Percentiles rank a stretch among this genome's conserved stretches.
Evolutionary conservation across 495 filamentous ascomycete species (phyloP).

Genomic region (Tuber brumale): DNA sequence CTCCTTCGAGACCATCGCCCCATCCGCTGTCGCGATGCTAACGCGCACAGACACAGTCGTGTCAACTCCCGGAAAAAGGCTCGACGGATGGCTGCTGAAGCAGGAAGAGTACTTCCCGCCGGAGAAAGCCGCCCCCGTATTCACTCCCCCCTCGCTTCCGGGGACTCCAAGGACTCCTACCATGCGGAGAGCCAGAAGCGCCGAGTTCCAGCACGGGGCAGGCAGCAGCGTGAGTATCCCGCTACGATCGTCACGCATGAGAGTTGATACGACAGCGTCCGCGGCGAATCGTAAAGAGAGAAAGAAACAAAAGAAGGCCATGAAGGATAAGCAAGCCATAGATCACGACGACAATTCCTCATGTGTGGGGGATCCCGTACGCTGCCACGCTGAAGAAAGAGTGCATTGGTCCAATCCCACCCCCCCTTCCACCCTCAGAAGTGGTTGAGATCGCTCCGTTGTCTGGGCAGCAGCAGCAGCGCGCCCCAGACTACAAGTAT

Average conservation of each 20-base stretch:
- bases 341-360: slow-evolving; percentile 7
- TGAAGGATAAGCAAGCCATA: neutral
- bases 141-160: slow-evolving; percentile 7
- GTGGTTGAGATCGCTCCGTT: neutral
- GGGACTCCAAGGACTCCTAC: neutral
- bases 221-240: neutral
- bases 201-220: neutral
- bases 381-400: slow-evolving; percentile 16
- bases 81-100: slow-evolving; percentile 16
- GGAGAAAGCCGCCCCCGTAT: slow-evolving; percentile 6
- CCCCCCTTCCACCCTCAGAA: neutral
- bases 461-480: neutral
- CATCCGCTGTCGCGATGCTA: slow-evolving; percentile 12
- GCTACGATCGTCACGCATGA: neutral
- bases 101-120: slow-evolving; percentile 10
- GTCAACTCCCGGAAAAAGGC: slow-evolving; percentile 7
- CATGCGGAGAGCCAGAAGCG: neutral
- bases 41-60: slow-evolving; percentile 11
- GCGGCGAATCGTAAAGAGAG: neutral
- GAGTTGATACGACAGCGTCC: slow-evolving; percentile 4
- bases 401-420: neutral
- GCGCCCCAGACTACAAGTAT: neutral
- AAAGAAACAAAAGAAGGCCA: slow-evolving; percentile 1
- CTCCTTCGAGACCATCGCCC: slow-evolving; percentile 18
- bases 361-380: slow-evolving; percentile 23